These are phyloP conservation scores for Mucor circinelloides DNA, from an alignment of 371 early-diverging fungal species.

Conservation along the genomic window DNA sequence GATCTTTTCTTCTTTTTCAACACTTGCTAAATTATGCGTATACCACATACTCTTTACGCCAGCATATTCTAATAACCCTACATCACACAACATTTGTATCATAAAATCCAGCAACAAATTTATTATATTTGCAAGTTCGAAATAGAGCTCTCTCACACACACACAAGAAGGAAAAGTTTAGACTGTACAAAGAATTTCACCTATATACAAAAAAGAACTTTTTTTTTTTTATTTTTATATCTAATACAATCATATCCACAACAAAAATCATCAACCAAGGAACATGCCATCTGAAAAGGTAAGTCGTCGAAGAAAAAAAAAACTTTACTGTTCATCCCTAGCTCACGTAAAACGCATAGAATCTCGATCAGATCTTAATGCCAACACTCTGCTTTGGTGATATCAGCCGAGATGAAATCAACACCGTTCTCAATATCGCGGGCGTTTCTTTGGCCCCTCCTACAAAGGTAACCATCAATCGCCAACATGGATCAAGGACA, in stretches of 20 bases:
- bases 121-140: not conserved
- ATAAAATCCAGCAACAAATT: constrained; percentile 8
- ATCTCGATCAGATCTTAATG: constrained; percentile 23
- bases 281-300: constrained; percentile 28
- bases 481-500: not conserved
- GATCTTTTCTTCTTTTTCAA: not conserved
- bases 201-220: constrained; percentile 4
- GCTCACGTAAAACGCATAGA: constrained; percentile 5
- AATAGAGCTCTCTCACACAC: not conserved
- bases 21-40: constrained; percentile 16
- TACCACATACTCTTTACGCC: constrained; percentile 10
- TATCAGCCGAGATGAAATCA: constrained; percentile 63
- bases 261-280: not conserved
- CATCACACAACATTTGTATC: constrained; percentile 7
- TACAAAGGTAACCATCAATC: constrained; percentile 34
- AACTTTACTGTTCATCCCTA: not conserved
- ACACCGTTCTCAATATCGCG: constrained; percentile 52
- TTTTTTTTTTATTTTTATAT: constrained; percentile 1
- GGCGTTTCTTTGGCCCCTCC: constrained; percentile 46
- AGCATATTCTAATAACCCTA: not conserved
- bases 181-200: constrained; percentile 8
- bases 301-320: not conserved
- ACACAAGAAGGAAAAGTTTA: constrained; percentile 7
- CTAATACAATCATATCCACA: not conserved
- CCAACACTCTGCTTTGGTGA: constrained; percentile 57